Conservation (phyloP, 257 asterid species). For the Verbascum thapsus region DNA sequence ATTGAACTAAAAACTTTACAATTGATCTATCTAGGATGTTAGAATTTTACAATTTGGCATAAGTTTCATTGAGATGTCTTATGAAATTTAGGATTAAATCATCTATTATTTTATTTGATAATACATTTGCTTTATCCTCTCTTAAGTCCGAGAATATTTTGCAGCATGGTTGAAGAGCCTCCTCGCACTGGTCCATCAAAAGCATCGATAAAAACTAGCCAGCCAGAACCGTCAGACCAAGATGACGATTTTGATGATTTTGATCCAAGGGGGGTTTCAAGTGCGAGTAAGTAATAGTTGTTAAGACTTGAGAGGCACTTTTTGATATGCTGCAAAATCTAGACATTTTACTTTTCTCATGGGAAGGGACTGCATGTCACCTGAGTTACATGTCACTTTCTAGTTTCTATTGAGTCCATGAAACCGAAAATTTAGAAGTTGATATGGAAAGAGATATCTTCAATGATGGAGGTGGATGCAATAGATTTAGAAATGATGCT, state of each 20-base stretch:
- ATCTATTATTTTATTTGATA: slow-evolving; percentile 13
- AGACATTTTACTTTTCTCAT: slow-evolving; percentile 7
- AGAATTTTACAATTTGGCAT: neutral
- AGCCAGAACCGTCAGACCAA: slow-evolving; percentile 44
- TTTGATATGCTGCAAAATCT: slow-evolving; percentile 22
- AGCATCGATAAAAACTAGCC: slow-evolving; percentile 35
- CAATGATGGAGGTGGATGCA: slow-evolving; percentile 14
- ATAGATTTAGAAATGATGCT: neutral
- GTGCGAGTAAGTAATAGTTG: slow-evolving; percentile 62
- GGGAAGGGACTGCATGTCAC: slow-evolving; percentile 20
- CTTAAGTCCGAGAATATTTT: slow-evolving; percentile 33
- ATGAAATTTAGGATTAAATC: slow-evolving; percentile 7
- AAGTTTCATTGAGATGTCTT: slow-evolving; percentile 9
- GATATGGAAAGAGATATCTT: slow-evolving; percentile 15
- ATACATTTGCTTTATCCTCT: slow-evolving; percentile 25
- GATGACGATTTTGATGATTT: slow-evolving; percentile 83
- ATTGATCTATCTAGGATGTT: slow-evolving; percentile 12
- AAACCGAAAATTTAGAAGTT: neutral
- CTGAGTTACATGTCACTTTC: neutral
- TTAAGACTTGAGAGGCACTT: neutral
- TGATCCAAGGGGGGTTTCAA: slow-evolving; percentile 88
- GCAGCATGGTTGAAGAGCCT: slow-evolving; percentile 57
- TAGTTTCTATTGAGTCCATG: slow-evolving; percentile 10
- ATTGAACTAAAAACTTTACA: slow-evolving; percentile 7
- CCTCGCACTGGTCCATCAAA: slow-evolving; percentile 35